phyloP scores from a whole-genome alignment of 768 basidiomycete genomes.

The Asterophora lycoperdoides region DNA sequence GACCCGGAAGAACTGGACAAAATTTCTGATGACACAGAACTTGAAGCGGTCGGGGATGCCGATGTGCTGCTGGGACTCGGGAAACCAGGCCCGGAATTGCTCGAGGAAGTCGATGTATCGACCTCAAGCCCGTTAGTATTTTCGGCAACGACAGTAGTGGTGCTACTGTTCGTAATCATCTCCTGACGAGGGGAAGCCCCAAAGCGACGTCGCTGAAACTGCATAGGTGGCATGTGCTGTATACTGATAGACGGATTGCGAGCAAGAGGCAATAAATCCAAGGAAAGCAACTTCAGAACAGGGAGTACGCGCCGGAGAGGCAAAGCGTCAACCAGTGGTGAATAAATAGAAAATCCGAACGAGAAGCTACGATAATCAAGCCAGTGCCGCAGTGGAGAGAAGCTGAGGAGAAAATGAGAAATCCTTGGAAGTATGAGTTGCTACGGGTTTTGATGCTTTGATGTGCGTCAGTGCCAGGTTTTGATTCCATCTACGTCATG shows the following conservation, averaged over 20 bases:
- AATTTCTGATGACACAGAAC: background rate
- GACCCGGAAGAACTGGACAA: background rate
- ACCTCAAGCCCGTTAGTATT: background rate
- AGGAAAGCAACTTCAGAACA: background rate
- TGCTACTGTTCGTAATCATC: background rate
- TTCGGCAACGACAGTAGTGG: background rate
- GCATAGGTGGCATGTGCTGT: conserved; percentile 1
- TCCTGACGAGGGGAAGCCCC: conserved; percentile 8
- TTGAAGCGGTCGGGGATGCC: background rate
- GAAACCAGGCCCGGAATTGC: background rate
- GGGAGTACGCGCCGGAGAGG: background rate
- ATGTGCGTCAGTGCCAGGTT: too few species aligned
- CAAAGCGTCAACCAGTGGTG: conserved; percentile 7
- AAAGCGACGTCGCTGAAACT: conserved; percentile 8
- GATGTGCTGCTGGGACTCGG: conserved; percentile 1
- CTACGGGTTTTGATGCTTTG: background rate
- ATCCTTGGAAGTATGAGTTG: background rate
- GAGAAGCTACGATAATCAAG: background rate
- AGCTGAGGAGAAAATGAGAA: background rate
- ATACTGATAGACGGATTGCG: too few species aligned
- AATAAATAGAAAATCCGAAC: background rate
- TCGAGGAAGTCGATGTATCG: background rate
- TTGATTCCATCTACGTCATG: too few species aligned
- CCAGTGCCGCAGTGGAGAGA: conserved; percentile 2
- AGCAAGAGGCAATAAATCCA: conserved; percentile 4